Evolutionary conservation across 2,329 filamentous ascomycete genomes (phyloP).

Genomic region (Tolypocladium inflatum): DNA sequence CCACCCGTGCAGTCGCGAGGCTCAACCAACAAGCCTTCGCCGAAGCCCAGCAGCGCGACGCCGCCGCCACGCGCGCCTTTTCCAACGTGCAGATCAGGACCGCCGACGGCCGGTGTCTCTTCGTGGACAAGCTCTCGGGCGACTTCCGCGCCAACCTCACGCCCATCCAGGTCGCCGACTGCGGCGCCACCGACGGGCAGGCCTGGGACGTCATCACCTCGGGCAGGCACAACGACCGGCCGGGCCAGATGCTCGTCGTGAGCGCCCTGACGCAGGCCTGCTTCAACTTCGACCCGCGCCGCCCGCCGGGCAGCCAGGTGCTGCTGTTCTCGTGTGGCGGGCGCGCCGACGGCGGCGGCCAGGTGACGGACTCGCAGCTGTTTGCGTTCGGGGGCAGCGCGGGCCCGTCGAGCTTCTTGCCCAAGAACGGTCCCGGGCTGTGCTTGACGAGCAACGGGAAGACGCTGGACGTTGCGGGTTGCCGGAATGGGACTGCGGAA

Average conservation of each 20-base stretch:
- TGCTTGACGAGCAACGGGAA: constrained; percentile 24
- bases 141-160: constrained; percentile 39
- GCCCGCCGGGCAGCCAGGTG: constrained; percentile 30
- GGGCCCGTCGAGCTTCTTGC: constrained; percentile 33
- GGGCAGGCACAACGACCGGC: constrained; percentile 40
- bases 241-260: constrained; percentile 39
- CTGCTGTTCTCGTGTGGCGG: constrained; percentile 50
- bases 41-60: constrained; percentile 35
- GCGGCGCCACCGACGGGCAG: constrained; percentile 30
- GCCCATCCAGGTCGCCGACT: constrained; percentile 34
- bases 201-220: constrained; percentile 38
- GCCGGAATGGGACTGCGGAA: background rate
- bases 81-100: constrained; percentile 35
- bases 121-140: constrained; percentile 35
- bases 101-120: constrained; percentile 33
- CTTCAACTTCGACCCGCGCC: constrained; percentile 40
- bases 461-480: background rate
- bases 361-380: constrained; percentile 41
- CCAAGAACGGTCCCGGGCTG: constrained; percentile 32
- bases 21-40: constrained; percentile 33
- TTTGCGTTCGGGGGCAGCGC: constrained; percentile 34
- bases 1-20: constrained; percentile 17
- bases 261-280: constrained; percentile 49
- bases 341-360: constrained; percentile 42
- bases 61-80: constrained; percentile 32